These are phyloP conservation scores for Yamadazyma sp. DNA, from an alignment of 805 yeast genomes.

Conservation along the genomic window DNA sequence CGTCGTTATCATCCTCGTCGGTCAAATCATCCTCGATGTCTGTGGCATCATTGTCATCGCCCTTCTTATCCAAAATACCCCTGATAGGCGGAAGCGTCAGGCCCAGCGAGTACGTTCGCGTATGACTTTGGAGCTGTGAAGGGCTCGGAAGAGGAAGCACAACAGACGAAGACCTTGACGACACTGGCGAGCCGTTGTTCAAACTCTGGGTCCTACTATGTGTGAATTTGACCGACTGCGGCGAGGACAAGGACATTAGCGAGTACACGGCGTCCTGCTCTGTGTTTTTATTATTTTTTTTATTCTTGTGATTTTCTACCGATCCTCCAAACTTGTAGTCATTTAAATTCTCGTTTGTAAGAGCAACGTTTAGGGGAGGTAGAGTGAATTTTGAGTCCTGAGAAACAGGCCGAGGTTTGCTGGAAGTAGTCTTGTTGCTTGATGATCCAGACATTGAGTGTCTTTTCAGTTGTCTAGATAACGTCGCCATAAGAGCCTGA, in stretches of 20 bases:
- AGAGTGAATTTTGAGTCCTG: slow-evolving; percentile 16
- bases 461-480: slow-evolving; percentile 19
- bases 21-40: slow-evolving; percentile 34
- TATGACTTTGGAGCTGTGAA: slow-evolving; percentile 4
- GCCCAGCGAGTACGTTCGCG: slow-evolving; percentile 8
- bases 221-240: slow-evolving; percentile 34
- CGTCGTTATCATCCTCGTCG: slow-evolving; percentile 20
- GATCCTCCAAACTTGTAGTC: slow-evolving; percentile 3
- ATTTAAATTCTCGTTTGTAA: slow-evolving; percentile 8
- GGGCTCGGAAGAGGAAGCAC: slow-evolving; percentile 15
- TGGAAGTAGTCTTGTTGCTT: background rate
- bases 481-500: slow-evolving; percentile 43
- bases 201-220: slow-evolving; percentile 33
- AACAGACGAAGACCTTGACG: slow-evolving; percentile 26
- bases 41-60: slow-evolving; percentile 32
- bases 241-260: slow-evolving; percentile 55
- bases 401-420: slow-evolving; percentile 1
- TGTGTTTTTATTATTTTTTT: slow-evolving; percentile 20
- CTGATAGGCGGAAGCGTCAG: slow-evolving; percentile 30
- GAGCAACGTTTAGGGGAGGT: slow-evolving; percentile 32
- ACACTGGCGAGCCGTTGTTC: slow-evolving; percentile 15
- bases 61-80: slow-evolving; percentile 22
- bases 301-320: slow-evolving; percentile 4
- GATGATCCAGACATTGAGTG: background rate
- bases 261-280: slow-evolving; percentile 60